Conservation (phyloP, 2,329 filamentous ascomycete genomes). For the Cordyceps militaris region DNA sequence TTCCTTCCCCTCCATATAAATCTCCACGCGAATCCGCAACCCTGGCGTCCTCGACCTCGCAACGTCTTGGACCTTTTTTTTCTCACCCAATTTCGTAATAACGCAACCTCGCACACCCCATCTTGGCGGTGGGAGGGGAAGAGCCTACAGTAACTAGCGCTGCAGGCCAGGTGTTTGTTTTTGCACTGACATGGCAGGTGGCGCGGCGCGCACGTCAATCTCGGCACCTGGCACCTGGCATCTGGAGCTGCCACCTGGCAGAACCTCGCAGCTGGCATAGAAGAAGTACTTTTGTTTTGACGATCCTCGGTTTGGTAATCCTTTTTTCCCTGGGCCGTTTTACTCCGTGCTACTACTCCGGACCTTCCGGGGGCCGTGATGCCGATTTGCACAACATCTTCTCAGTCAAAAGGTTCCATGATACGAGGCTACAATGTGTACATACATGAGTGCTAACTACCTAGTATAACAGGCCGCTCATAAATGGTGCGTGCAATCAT, state of each 20-base stretch:
- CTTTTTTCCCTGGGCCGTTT: neutral
- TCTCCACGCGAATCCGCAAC: neutral
- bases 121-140: too few species aligned
- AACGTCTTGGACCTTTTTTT: neutral
- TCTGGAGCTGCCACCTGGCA: neutral
- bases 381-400: neutral
- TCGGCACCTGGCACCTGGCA: neutral
- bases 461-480: too few species aligned
- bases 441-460: neutral
- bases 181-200: neutral
- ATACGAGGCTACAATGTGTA: too few species aligned
- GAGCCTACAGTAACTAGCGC: too few species aligned
- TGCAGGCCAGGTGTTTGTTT: neutral
- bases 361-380: neutral
- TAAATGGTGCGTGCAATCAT: neutral
- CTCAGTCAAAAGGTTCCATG: too few species aligned
- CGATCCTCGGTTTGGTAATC: neutral
- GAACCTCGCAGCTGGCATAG: neutral
- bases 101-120: too few species aligned
- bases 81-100: too few species aligned
- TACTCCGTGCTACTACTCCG: neutral
- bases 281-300: constrained; percentile 1
- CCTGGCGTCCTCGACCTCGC: neutral
- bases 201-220: neutral
- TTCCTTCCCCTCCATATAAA: neutral